These are phyloP conservation scores for Brassica cretica DNA, from an alignment of 345 rosid species.

Conservation along the genomic window DNA sequence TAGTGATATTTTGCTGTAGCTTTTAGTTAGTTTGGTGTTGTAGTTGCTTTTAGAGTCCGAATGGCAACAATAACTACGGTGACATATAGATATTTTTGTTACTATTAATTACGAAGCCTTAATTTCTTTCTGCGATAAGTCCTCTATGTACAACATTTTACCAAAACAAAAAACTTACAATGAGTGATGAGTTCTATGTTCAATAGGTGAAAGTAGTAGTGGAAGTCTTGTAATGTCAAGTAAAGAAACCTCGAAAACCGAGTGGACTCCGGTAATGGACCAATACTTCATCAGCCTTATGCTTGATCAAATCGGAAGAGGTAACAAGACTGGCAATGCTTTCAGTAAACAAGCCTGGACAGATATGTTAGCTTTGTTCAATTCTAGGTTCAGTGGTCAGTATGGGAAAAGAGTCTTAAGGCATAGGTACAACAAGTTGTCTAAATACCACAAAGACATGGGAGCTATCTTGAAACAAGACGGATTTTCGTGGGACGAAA, in stretches of 20 bases:
- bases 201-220: conserved; percentile 55
- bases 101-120: neutral
- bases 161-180: neutral
- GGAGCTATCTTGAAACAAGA: conserved; percentile 50
- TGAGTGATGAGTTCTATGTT: neutral
- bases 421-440: conserved; percentile 72
- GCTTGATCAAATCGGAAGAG: conserved; percentile 74
- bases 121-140: neutral
- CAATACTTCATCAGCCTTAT: conserved; percentile 70
- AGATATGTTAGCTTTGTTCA: conserved; percentile 73
- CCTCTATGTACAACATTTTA: neutral
- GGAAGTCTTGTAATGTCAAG: conserved; percentile 25
- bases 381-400: conserved; percentile 62
- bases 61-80: neutral
- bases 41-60: neutral
- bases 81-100: neutral
- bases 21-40: neutral
- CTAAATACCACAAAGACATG: conserved; percentile 63
- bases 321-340: conserved; percentile 57
- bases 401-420: conserved; percentile 79
- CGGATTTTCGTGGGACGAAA: conserved; percentile 80
- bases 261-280: conserved; percentile 77
- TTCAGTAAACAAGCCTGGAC: conserved; percentile 84
- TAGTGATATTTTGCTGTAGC: neutral
- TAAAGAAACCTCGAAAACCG: conserved; percentile 64